phyloP scores from a whole-genome alignment of 192 early-diverging fungal species.

The Coemansia sp. region DNA sequence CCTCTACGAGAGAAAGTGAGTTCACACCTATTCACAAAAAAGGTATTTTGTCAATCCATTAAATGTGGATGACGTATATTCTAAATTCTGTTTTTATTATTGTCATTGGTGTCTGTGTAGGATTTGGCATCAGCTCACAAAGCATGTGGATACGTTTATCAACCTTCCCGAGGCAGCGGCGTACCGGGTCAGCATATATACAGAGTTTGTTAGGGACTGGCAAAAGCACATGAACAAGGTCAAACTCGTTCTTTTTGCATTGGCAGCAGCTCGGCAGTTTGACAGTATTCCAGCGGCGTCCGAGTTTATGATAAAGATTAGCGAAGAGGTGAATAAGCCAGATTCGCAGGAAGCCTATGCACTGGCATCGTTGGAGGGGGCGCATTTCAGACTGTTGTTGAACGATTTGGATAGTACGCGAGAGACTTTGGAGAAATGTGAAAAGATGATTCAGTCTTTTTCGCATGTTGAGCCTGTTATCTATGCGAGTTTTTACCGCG shows the following conservation, averaged over 20 bases:
- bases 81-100: background rate
- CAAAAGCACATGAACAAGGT: conserved; percentile 93
- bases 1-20: conserved; percentile 93
- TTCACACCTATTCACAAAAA: background rate
- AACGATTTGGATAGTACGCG: conserved; percentile 84
- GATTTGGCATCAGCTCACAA: conserved; percentile 97
- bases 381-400: conserved; percentile 77
- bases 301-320: conserved; percentile 72
- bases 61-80: background rate
- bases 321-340: conserved; percentile 66
- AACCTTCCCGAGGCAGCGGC: conserved; percentile 72
- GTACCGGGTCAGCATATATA: conserved; percentile 79
- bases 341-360: conserved; percentile 83
- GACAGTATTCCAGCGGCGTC: conserved; percentile 69
- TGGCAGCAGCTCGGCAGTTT: conserved; percentile 73
- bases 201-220: conserved; percentile 92
- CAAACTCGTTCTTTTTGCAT: conserved; percentile 80
- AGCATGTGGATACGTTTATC: conserved; percentile 76
- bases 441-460: conserved; percentile 65
- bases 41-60: background rate
- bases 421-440: conserved; percentile 78
- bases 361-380: conserved; percentile 81
- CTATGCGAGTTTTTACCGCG: conserved; percentile 92
- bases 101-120: conserved; percentile 45
- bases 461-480: conserved; percentile 76